Conservation (phyloP, 176 grass and related monocot species). For the Carex kokanica region DNA sequence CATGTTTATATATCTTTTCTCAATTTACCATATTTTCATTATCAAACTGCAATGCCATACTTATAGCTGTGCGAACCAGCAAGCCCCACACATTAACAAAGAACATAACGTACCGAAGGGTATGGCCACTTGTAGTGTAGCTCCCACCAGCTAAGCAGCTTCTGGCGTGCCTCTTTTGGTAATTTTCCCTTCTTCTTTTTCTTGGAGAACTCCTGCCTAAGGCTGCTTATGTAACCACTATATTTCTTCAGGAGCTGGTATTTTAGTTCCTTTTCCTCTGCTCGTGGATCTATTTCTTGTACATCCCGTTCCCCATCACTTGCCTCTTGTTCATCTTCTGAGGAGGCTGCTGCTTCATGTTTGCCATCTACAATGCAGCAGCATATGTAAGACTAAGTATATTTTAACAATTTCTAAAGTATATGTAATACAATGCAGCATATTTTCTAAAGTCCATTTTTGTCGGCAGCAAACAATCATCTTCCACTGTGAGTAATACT, state of each 20-base stretch:
- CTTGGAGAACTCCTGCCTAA: constrained; percentile 79
- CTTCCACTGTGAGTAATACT: not conserved
- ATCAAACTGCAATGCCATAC: not conserved
- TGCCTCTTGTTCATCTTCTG: constrained; percentile 69
- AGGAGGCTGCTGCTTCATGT: constrained; percentile 45
- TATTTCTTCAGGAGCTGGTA: constrained; percentile 80
- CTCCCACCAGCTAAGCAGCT: constrained; percentile 87
- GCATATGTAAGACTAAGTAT: not conserved
- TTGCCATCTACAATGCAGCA: constrained; percentile 35
- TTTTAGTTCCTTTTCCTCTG: constrained; percentile 82
- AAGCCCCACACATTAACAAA: not conserved
- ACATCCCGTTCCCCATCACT: constrained; percentile 39
- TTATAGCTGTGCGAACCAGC: not conserved
- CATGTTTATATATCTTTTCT: too few species aligned
- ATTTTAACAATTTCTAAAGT: constrained; percentile 25
- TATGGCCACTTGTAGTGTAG: constrained; percentile 97
- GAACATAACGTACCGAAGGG: constrained; percentile 66
- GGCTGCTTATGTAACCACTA: constrained; percentile 59
- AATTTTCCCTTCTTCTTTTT: constrained; percentile 91
- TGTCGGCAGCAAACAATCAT: constrained; percentile 11
- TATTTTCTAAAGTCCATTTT: constrained; percentile 17
- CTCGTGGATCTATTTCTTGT: constrained; percentile 38
- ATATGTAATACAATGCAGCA: too few species aligned
- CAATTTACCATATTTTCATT: not conserved
- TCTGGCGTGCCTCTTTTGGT: constrained; percentile 79